phyloP scores from a whole-genome alignment of 2,329 filamentous ascomycete species.

The Lasiodiplodia gonubiensis region DNA sequence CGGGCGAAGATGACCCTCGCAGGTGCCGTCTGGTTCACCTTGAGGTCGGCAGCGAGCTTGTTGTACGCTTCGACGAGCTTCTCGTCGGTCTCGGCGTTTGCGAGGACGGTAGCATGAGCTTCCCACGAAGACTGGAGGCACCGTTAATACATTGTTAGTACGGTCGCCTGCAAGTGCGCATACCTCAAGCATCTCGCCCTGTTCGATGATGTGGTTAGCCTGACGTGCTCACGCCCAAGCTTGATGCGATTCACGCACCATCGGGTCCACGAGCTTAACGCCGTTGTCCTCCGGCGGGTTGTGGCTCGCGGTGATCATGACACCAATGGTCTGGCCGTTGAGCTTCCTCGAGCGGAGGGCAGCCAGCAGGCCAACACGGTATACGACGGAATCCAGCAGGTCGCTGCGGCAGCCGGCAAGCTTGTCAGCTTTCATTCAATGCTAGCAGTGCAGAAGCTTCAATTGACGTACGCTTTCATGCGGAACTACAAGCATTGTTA shows the following conservation, averaged over 20 bases:
- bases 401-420: slow-evolving; percentile 55
- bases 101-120: slow-evolving; percentile 81
- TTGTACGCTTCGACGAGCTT: slow-evolving; percentile 72
- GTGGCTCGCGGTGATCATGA: slow-evolving; percentile 74
- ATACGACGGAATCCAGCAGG: slow-evolving; percentile 89
- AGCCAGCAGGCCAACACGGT: slow-evolving; percentile 88
- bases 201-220: slow-evolving; percentile 33
- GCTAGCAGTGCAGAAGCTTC: slow-evolving; percentile 32
- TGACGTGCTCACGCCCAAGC: background rate
- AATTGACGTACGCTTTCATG: slow-evolving; percentile 67
- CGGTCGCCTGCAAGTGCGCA: slow-evolving; percentile 29
- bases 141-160: slow-evolving; percentile 21
- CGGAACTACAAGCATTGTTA: slow-evolving; percentile 59
- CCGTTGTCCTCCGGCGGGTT: slow-evolving; percentile 70
- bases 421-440: slow-evolving; percentile 43
- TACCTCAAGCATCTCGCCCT: slow-evolving; percentile 95
- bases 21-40: slow-evolving; percentile 69
- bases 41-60: slow-evolving; percentile 68
- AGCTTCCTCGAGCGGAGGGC: slow-evolving; percentile 88
- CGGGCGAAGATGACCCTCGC: slow-evolving; percentile 87
- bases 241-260: slow-evolving; percentile 58
- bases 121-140: slow-evolving; percentile 80
- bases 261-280: slow-evolving; percentile 87
- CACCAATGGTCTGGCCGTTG: slow-evolving; percentile 87
- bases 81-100: slow-evolving; percentile 80